Evolutionary conservation across 2,329 filamentous ascomycete genomes (phyloP).

Genomic region (Aurifilum marmelostoma): DNA sequence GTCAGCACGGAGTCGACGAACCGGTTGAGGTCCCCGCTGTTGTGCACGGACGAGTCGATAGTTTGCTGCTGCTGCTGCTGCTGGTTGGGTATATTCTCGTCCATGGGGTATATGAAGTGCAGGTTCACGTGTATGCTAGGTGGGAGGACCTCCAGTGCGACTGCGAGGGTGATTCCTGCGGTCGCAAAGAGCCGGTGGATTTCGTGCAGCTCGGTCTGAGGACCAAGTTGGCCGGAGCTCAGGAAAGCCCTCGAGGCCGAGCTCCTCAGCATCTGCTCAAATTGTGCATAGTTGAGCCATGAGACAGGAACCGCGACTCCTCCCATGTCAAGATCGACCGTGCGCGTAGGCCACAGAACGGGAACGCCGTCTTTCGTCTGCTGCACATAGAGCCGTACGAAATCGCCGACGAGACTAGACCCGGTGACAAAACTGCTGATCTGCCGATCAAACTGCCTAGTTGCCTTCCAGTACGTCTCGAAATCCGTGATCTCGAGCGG

Average conservation of each 20-base stretch:
- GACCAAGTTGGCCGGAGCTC: conserved; percentile 55
- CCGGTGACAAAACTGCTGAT: conserved; percentile 89
- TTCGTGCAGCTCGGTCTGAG: conserved; percentile 39
- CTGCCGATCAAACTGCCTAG: conserved; percentile 85
- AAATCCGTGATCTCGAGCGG: conserved; percentile 97
- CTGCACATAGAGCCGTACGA: conserved; percentile 89
- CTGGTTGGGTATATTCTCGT: conserved; percentile 68
- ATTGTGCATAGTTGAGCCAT: conserved; percentile 75
- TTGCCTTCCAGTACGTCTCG: conserved; percentile 99
- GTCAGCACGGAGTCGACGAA: conserved; percentile 83
- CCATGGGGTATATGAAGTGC: conserved; percentile 85
- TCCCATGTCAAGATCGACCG: conserved; percentile 64
- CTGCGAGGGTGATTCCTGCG: conserved; percentile 77
- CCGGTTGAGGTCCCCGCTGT: conserved; percentile 79
- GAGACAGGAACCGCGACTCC: conserved; percentile 82
- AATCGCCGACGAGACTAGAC: conserved; percentile 94
- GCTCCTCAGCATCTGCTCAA: conserved; percentile 56
- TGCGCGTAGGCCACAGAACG: conserved; percentile 86
- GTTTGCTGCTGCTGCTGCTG: conserved; percentile 14
- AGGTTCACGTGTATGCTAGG: conserved; percentile 84
- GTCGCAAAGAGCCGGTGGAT: conserved; percentile 73
- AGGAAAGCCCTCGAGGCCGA: conserved; percentile 50
- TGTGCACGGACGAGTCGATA: conserved; percentile 59
- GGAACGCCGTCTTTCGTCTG: conserved; percentile 86
- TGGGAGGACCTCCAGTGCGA: conserved; percentile 76